phyloP scores from a whole-genome alignment of 495 filamentous ascomycete species.

The Hyaloscypha hepaticicola region DNA sequence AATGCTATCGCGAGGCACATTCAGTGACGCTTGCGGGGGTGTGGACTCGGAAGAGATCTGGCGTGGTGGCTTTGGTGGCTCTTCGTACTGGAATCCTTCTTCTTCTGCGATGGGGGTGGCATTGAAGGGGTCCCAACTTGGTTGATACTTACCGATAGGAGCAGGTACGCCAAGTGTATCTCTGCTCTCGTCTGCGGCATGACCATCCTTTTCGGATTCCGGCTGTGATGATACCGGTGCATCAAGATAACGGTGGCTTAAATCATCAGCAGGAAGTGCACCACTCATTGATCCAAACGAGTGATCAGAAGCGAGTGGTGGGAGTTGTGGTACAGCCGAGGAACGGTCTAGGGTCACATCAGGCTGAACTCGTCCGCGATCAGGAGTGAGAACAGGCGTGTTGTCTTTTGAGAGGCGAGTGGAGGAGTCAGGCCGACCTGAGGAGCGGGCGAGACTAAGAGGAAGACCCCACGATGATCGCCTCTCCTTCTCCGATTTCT shows the following conservation, averaged over 20 bases:
- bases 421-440: conserved; percentile 19
- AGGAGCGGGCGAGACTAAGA: conserved; percentile 23
- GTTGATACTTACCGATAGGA: conserved; percentile 30
- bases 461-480: conserved; percentile 37
- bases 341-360: neutral
- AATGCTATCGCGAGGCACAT: neutral
- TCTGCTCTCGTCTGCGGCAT: neutral
- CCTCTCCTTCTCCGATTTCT: conserved; percentile 20
- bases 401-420: conserved; percentile 16
- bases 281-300: conserved; percentile 15
- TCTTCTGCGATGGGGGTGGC: conserved; percentile 32
- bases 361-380: neutral
- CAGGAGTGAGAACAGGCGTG: neutral
- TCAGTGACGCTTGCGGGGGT: neutral
- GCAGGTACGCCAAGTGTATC: conserved; percentile 20
- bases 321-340: neutral
- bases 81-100: conserved; percentile 19
- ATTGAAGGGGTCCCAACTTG: conserved; percentile 32
- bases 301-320: neutral
- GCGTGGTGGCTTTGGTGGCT: neutral
- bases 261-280: neutral
- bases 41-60: neutral
- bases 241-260: neutral
- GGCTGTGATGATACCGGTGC: neutral
- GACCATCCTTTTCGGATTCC: neutral